Percentiles rank a stretch among this genome's conserved stretches.
Conservation (phyloP, 1,284 basidiomycete genomes). For the Sporisorium graminicola region DNA sequence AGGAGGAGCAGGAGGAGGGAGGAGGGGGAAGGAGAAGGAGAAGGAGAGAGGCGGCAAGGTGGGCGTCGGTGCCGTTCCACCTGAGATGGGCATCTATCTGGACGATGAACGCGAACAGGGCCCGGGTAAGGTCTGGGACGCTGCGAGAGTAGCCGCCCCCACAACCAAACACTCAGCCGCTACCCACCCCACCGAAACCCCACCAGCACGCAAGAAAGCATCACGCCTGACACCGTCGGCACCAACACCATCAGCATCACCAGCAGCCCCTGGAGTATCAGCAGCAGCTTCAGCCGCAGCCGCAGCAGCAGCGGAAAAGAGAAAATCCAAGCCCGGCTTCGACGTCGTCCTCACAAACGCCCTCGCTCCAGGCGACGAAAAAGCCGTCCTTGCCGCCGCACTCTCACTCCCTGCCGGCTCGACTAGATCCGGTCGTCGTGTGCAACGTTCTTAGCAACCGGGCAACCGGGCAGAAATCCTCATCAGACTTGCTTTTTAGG, state of each 20-base stretch:
- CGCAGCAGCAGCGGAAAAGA: background rate
- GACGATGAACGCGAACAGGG: constrained; percentile 41
- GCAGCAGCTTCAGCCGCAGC: background rate
- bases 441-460: constrained; percentile 19
- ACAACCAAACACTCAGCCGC: background rate
- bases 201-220: background rate
- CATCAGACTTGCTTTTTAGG: background rate
- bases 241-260: background rate
- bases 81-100: constrained; percentile 48
- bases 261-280: too few relatives aligned
- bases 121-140: constrained; percentile 28
- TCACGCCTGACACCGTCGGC: background rate
- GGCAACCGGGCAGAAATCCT: too few relatives aligned
- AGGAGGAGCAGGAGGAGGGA: constrained; percentile 7
- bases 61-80: constrained; percentile 23
- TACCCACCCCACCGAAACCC: background rate
- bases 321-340: constrained; percentile 34
- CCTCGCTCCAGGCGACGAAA: constrained; percentile 56
- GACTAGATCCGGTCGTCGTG: constrained; percentile 45
- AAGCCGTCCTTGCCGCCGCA: constrained; percentile 44
- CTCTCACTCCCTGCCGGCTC: constrained; percentile 41
- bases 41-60: background rate
- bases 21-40: background rate
- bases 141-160: background rate
- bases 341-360: constrained; percentile 41